Conservation (phyloP, 148 eudicot species). For the Amaranthus cruentus region DNA sequence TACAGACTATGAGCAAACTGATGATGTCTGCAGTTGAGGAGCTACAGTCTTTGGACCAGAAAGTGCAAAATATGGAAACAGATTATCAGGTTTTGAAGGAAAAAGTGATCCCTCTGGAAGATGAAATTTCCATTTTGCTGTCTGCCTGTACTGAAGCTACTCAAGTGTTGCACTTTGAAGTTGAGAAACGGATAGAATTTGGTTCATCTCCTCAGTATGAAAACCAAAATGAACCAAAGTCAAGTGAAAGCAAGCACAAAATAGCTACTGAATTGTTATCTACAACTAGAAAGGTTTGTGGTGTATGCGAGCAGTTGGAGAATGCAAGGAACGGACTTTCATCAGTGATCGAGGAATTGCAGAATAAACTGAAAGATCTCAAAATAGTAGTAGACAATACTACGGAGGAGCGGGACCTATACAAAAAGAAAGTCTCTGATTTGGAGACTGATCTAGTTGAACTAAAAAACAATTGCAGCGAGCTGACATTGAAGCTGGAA, state of each 20-base stretch:
- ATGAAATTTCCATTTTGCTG: slow-evolving; percentile 39
- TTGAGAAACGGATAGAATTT: slow-evolving; percentile 26
- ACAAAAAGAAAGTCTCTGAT: slow-evolving; percentile 36
- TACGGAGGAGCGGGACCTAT: slow-evolving; percentile 48
- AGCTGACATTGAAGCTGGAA: slow-evolving; percentile 44
- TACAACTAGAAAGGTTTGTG: slow-evolving; percentile 45
- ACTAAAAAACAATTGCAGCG: slow-evolving; percentile 41
- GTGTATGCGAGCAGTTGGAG: slow-evolving; percentile 39
- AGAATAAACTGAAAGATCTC: slow-evolving; percentile 46
- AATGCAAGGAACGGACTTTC: slow-evolving; percentile 29
- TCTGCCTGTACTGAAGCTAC: slow-evolving; percentile 64
- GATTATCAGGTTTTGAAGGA: slow-evolving; percentile 39
- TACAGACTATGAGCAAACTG: slow-evolving; percentile 42
- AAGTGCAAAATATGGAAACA: slow-evolving; percentile 43
- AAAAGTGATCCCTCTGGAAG: slow-evolving; percentile 41
- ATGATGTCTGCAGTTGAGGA: slow-evolving; percentile 30
- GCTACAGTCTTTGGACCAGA: slow-evolving; percentile 34
- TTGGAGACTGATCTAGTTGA: slow-evolving; percentile 57
- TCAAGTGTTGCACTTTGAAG: slow-evolving; percentile 36
- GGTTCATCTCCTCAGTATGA: slow-evolving; percentile 33
- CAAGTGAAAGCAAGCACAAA: slow-evolving; percentile 29
- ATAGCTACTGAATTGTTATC: slow-evolving; percentile 36
- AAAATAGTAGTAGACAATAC: slow-evolving; percentile 35
- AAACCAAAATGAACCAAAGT: slow-evolving; percentile 20
- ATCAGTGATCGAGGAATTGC: slow-evolving; percentile 39